phyloP scores from a whole-genome alignment of 75 land plant genomes.

The Pseudotsuga menziesii region DNA sequence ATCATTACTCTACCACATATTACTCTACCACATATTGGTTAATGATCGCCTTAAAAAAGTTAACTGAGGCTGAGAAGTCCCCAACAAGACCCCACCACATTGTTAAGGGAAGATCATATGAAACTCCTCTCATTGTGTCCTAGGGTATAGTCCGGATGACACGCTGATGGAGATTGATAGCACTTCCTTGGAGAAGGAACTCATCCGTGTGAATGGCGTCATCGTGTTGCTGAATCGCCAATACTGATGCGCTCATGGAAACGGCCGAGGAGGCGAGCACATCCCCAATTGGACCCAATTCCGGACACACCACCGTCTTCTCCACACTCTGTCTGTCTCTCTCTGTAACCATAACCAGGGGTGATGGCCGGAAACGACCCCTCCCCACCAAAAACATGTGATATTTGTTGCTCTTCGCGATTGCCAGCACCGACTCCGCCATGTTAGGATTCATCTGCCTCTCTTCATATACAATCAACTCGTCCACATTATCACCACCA shows the following conservation, averaged over 20 bases:
- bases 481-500: not conserved
- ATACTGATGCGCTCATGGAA: constrained; percentile 25
- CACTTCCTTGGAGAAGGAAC: too few relatives aligned
- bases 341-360: too few relatives aligned
- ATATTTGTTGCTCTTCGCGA: not conserved
- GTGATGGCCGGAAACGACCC: not conserved
- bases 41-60: too few relatives aligned
- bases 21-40: too few relatives aligned
- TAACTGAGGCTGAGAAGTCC: too few relatives aligned
- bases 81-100: too few relatives aligned
- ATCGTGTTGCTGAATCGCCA: constrained; percentile 43
- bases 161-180: too few relatives aligned
- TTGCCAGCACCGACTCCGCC: not conserved
- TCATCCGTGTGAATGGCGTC: not conserved
- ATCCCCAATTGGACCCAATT: constrained; percentile 56
- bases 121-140: too few relatives aligned
- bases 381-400: not conserved
- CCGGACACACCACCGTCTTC: constrained; percentile 29
- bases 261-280: constrained; percentile 34
- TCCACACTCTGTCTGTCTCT: not conserved
- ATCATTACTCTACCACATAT: too few relatives aligned
- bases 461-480: constrained; percentile 16
- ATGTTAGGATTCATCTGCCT: not conserved
- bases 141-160: too few relatives aligned
- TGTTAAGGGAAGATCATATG: too few relatives aligned